Conservation (phyloP, 805 yeast genomes). For the Yamadazyma nakazawae region DNA sequence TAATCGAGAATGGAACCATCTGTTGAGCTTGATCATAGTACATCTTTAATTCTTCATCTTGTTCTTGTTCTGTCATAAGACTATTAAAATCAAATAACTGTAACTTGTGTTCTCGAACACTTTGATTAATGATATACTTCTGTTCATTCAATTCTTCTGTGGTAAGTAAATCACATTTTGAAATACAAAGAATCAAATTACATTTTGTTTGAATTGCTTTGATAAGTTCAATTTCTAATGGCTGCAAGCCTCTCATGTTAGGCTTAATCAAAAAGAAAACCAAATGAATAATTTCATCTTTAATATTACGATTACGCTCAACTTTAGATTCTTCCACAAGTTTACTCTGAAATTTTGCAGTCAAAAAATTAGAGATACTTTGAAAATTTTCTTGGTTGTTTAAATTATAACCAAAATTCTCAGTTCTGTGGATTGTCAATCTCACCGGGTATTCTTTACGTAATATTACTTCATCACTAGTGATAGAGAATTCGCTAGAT, state of each 20-base stretch:
- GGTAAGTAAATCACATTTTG: slow-evolving; percentile 12
- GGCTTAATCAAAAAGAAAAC: slow-evolving; percentile 12
- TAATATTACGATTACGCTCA: slow-evolving; percentile 1
- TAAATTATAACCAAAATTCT: slow-evolving; percentile 24
- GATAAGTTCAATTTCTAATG: slow-evolving; percentile 12
- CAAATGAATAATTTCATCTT: slow-evolving; percentile 13
- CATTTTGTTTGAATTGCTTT: slow-evolving; percentile 9
- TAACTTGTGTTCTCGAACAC: slow-evolving; percentile 2
- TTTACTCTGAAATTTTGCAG: slow-evolving; percentile 8
- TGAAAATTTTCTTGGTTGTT: slow-evolving; percentile 17
- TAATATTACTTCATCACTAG: slow-evolving; percentile 1
- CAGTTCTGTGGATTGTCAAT: slow-evolving; percentile 20
- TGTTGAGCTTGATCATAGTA: slow-evolving; percentile 2
- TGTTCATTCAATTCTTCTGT: slow-evolving; percentile 6
- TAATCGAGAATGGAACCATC: slow-evolving; percentile 10
- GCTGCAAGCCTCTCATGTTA: slow-evolving; percentile 7
- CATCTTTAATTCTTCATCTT: not conserved
- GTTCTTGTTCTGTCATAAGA: slow-evolving; percentile 5
- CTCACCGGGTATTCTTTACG: slow-evolving; percentile 23
- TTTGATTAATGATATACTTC: slow-evolving; percentile 4
- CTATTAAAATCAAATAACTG: slow-evolving; percentile 7
- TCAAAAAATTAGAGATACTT: slow-evolving; percentile 10
- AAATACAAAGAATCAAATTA: slow-evolving; percentile 11
- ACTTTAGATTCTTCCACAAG: slow-evolving; percentile 12
- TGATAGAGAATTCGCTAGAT: not conserved